Evolutionary conservation across 2,329 filamentous ascomycete genomes (phyloP), one percentile per base, ranked within the genome.

Genomic region (Aspergillus sp.): DNA sequence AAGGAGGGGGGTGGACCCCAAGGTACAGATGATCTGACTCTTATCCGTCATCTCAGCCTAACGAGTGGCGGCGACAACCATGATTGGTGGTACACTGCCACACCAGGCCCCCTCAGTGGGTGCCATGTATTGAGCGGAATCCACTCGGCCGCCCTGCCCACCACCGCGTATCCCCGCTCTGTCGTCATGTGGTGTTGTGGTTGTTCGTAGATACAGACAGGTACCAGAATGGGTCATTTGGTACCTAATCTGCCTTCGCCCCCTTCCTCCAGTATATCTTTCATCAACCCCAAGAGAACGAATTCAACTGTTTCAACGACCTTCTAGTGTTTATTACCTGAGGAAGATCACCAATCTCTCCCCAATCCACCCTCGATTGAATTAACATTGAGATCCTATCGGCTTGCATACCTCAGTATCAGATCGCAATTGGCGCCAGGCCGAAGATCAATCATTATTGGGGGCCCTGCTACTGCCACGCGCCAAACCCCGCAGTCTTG

Each of bases 401-500:
- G 35, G 14, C 35, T 13, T 46, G n/a, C 9, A 32, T 32, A 32
- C 16, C 30, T 33, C n/a, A 20, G 7, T 16, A 32, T 30, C 14
- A 22, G 33, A n/a, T 22, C 40, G 30, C 45, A 55, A 54, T 54
- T 56, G 47, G 49, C 45, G 45, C 24, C 40, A 35, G 32, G n/a
- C 16, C 44, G 38, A 46, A 49, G 43, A 24, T 45, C 38, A 40
- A 40, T 44, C 26, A 30, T 30, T 30, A 30, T 30, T 51, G 11
- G 30, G 35, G 45, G 50, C 46, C 45, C 14, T 17, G 49, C 47
- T 54, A 54, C 51, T 53, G 55, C 59, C 59, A 61, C 56, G 56
- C 59, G 53, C 57, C 52, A 59, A 58, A 30, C 60, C 60, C 60
- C 60, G 60, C 60, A 63, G 58, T 59, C 53, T 54, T 47, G 52